A percentile compares a stretch with the other conserved stretches of the same genome.
These are phyloP conservation scores for Termitomyces bulborhizus DNA, from an alignment of 768 basidiomycete species.

Conservation along the genomic window DNA sequence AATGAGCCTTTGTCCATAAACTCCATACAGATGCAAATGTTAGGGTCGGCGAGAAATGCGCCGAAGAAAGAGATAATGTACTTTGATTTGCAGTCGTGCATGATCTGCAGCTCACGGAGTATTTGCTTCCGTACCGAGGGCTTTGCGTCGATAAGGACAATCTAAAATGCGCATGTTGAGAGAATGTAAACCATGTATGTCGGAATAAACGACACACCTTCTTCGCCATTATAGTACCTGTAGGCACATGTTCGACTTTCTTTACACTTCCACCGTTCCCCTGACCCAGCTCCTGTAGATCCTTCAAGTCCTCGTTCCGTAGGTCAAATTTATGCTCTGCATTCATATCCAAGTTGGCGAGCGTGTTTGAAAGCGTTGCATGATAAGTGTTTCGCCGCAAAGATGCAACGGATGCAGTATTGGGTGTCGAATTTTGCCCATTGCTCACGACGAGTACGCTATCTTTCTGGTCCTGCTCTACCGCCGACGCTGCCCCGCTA, in stretches of 20 bases:
- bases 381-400: conserved; percentile 72
- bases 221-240: conserved; percentile 94
- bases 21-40: conserved; percentile 99
- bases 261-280: conserved; percentile 98
- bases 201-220: conserved; percentile 54
- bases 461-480: conserved; percentile 33
- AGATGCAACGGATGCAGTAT: conserved; percentile 41
- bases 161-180: conserved; percentile 37
- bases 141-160: conserved; percentile 94
- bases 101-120: conserved; percentile 94
- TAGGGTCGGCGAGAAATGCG: conserved; percentile 94
- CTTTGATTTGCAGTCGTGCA: conserved; percentile 92
- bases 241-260: conserved; percentile 89
- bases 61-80: conserved; percentile 98
- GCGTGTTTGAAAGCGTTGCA: conserved; percentile 71
- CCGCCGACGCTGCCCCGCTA: conserved; percentile 31
- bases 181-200: not conserved
- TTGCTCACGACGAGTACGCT: conserved; percentile 37
- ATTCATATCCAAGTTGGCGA: conserved; percentile 83
- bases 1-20: conserved; percentile 91
- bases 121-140: conserved; percentile 97
- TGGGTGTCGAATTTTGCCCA: conserved; percentile 46
- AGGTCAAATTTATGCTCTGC: conserved; percentile 83
- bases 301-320: conserved; percentile 84
- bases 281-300: conserved; percentile 85